Evolutionary conservation across 306 rosid species (phyloP), one percentile per base, ranked within the genome.

Genomic region (Abrus pulchellus): DNA sequence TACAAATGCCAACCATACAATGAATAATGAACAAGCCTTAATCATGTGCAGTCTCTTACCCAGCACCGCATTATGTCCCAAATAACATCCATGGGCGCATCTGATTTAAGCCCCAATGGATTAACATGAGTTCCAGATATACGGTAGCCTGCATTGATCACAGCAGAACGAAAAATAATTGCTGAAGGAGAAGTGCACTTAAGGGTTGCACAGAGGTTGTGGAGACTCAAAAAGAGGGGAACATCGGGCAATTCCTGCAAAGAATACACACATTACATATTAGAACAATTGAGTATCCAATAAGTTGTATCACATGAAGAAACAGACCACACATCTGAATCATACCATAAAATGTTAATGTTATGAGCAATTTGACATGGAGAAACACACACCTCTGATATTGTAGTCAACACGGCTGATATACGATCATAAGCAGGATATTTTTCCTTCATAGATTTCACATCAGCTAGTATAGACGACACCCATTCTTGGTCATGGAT

Each of bases 41-140:
- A 66, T 60, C 71, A 69, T 4, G 32, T 38, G 32, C 6, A 52
- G 61, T 40, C 38, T 62, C 97, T 69, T 85, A 95, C 99, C 99
- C 99, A 95, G 83, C 98, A 91, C 74, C 99, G 97, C 99, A 95
- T 95, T 59, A 95, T 95, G 75, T 95, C 99, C 98, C 99, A 95
- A 86, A 95, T 90, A 74, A 95, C 92, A 34, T 86, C 91, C 97
- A 93, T 93, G 20, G 99, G 99, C 20, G 98, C 99, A 77, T 95
- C 98, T 28, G 98, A 89, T 82, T 95, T 95, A 77, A 95, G 90
- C 72, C 98, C 98, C 80, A 95, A 41, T 11, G 99, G 98, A 84
- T 92, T 89, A 40, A 95, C 98, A 81, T 95, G 99, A 65, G 99
- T 90, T 83, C 98, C 98, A 3, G 99, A 95, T 60, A 95, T 93